A percentile compares a stretch with the other conserved stretches of the same genome.
These are phyloP conservation scores for Aspergillus incahuasiensis DNA, from an alignment of 495 filamentous ascomycete species.

Conservation along the genomic window DNA sequence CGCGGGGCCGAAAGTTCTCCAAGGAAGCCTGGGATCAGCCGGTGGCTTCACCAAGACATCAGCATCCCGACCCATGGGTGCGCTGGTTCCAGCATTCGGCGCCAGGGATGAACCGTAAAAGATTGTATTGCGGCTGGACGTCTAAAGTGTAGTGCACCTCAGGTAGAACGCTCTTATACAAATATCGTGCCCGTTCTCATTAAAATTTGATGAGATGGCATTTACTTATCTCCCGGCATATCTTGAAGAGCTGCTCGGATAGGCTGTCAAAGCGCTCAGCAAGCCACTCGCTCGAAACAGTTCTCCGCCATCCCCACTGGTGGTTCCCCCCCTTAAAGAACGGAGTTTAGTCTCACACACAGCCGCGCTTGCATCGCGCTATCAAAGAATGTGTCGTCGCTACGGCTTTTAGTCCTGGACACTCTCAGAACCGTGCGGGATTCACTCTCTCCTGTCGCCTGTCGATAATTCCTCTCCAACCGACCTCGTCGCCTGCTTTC, in stretches of 20 bases:
- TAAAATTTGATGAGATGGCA: not conserved
- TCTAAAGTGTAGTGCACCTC: not conserved
- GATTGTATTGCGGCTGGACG: not conserved
- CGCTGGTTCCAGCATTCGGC: not conserved
- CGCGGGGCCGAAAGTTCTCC: not conserved
- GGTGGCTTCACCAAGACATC: not conserved
- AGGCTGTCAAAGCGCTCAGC: constrained; percentile 18
- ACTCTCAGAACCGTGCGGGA: constrained; percentile 20
- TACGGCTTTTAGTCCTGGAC: constrained; percentile 22
- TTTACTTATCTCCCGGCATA: not conserved
- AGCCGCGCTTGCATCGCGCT: constrained; percentile 29
- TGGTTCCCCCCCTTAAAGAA: constrained; percentile 19
- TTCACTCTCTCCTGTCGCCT: constrained; percentile 10
- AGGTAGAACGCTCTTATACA: not conserved
- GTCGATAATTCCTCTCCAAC: constrained; percentile 3
- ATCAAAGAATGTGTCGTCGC: constrained; percentile 26
- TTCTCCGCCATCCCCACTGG: constrained; percentile 24
- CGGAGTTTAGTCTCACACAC: constrained; percentile 26
- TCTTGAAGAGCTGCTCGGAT: constrained; percentile 3
- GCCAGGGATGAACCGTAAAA: not conserved
- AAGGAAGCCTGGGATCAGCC: not conserved
- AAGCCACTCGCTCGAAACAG: constrained; percentile 15
- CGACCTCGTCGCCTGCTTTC: not conserved
- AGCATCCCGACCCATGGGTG: not conserved
- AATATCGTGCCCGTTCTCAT: not conserved